Base-by-base conservation (phyloP, 1,284 basidiomycete genomes). In the Tilletia setariae region DNA sequence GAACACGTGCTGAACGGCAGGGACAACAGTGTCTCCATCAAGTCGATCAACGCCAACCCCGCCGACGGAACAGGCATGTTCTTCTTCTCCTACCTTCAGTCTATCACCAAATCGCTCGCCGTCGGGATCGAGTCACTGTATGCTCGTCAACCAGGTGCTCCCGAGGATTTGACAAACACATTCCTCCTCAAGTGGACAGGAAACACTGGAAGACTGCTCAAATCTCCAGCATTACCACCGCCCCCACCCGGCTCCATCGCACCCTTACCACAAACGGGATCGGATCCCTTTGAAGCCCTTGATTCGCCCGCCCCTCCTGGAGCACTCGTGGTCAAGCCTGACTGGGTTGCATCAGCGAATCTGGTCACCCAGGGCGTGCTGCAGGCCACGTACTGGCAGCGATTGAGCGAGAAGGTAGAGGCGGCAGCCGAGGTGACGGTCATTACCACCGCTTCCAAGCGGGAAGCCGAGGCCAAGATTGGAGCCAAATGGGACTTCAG, bases 401-500 rank as follows among this genome's bases (percentile, higher is more conserved):
- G 92, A 83, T 85, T 99, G 68, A 90, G 89, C 83, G 93, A 96
- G 70, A 94, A 95, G 85, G 91, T 99, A n/a, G 95, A 98, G 70
- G 93, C 95, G n/a, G 96, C 92, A 16, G 93, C 93, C 43, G 95
- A 98, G 80, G 85, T 99, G 74, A 90, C 94, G 83, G 84, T 95
- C 68, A 87, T 94, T 70, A 71, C 70, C 9, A 82, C 82, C 63
- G 85, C 84, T 23, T 89, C 92, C 83, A 81, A 82, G 68, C 87
- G 96, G 77, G 94, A 97, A 80, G 95, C 95, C 8, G 85, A 94
- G 63, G 91, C 94, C 15, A 96, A 94, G 23, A 83, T 98, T 23
- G 95, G 93, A 65, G 93, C 93, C 69, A 97, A 96, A 85, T 99
- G 95, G 83, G 95, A 98, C 83, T 90, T 98, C 77, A 88, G 95